Percentiles rank a stretch among this genome's conserved stretches.
phyloP scores from a whole-genome alignment of 495 filamentous ascomycete genomes.

The Trichoderma gamsii region DNA sequence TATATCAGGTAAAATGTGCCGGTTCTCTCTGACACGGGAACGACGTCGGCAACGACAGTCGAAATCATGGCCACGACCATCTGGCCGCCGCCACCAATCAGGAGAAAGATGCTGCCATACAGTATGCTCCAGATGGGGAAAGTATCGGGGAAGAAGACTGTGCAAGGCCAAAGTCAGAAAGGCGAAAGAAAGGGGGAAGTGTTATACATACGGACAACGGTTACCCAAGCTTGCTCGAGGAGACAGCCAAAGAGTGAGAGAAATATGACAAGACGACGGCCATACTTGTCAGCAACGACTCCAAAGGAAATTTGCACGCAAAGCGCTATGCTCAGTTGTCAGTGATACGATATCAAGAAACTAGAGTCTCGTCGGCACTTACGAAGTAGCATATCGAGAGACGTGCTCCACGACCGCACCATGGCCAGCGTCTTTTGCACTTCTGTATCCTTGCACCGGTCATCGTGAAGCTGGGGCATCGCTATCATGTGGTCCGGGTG shows the following conservation, averaged over 20 bases:
- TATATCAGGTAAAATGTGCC: constrained; percentile 28
- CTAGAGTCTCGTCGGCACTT: neutral
- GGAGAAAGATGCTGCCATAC: constrained; percentile 16
- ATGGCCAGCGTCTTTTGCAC: constrained; percentile 31
- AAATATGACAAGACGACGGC: constrained; percentile 26
- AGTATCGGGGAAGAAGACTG: constrained; percentile 27
- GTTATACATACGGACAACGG: constrained; percentile 24
- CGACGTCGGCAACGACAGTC: constrained; percentile 30
- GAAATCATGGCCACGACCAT: constrained; percentile 30
- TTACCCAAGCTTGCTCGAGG: constrained; percentile 17
- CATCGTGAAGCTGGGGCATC: constrained; percentile 18
- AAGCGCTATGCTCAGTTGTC: constrained; percentile 10
- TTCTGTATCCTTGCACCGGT: constrained; percentile 23
- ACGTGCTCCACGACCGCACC: constrained; percentile 27
- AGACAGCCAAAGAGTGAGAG: constrained; percentile 22
- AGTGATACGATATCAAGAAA: neutral
- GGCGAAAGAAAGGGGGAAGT: no score
- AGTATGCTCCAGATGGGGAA: constrained; percentile 28
- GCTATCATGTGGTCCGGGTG: constrained; percentile 22
- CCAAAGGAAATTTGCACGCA: constrained; percentile 28
- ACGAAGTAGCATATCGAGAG: constrained; percentile 28
- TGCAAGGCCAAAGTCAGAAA: neutral
- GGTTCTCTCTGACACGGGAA: constrained; percentile 22
- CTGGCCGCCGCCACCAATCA: constrained; percentile 26
- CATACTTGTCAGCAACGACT: constrained; percentile 31